phyloP scores from a whole-genome alignment of 306 rosid genomes.

The Trichosanthes cucumerina region DNA sequence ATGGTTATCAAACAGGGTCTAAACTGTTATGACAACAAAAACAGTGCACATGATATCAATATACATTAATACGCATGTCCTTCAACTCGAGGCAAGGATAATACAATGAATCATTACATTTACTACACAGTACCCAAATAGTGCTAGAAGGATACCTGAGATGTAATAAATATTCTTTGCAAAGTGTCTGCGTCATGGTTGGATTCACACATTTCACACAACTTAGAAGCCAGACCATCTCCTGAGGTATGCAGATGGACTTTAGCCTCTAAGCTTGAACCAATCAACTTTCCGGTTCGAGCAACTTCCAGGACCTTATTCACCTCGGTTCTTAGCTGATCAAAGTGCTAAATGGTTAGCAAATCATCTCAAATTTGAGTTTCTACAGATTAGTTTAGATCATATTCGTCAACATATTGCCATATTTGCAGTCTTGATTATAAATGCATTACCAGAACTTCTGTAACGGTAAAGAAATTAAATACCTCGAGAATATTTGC shows the following conservation, averaged over 20 bases:
- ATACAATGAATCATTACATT: neutral
- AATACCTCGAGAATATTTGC: constrained; percentile 78
- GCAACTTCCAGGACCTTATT: constrained; percentile 83
- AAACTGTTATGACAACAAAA: no score
- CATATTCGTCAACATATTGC: neutral
- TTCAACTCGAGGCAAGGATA: neutral
- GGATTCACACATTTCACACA: constrained; percentile 49
- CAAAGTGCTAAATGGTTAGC: constrained; percentile 19
- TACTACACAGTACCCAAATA: neutral
- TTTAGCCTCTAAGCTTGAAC: constrained; percentile 93
- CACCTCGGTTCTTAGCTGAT: constrained; percentile 89
- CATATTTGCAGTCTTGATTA: neutral
- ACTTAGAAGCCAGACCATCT: constrained; percentile 46
- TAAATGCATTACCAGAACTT: neutral
- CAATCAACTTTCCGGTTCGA: constrained; percentile 62
- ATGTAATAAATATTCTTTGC: constrained; percentile 65
- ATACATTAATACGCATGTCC: neutral
- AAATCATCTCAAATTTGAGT: neutral
- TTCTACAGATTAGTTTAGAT: neutral
- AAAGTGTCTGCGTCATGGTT: constrained; percentile 59
- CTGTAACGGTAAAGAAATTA: neutral
- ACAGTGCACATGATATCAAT: neutral
- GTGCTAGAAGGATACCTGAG: constrained; percentile 53
- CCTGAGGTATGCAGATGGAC: constrained; percentile 54
- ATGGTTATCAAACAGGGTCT: no score